These are phyloP conservation scores for Metschnikowia hibisci DNA, from an alignment of 805 yeast genomes.

Conservation along the genomic window DNA sequence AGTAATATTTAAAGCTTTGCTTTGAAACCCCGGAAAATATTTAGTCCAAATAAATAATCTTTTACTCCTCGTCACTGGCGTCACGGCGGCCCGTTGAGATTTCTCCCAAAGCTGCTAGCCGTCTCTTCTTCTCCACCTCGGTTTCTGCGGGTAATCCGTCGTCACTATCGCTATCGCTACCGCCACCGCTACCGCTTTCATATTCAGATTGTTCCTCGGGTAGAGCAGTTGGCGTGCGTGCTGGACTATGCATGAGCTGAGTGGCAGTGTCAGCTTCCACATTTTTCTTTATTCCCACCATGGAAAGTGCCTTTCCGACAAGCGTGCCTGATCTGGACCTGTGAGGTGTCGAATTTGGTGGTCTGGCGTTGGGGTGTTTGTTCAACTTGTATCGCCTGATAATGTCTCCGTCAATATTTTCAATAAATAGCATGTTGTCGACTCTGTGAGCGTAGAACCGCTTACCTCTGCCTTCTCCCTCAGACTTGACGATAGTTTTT, in stretches of 20 bases:
- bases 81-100: slow-evolving; percentile 36
- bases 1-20: background rate
- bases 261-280: slow-evolving; percentile 9
- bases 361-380: slow-evolving; percentile 36
- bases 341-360: slow-evolving; percentile 6
- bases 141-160: slow-evolving; percentile 45
- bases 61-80: slow-evolving; percentile 47
- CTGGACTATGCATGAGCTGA: background rate
- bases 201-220: slow-evolving; percentile 11
- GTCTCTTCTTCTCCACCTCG: slow-evolving; percentile 59
- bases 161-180: slow-evolving; percentile 19
- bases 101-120: slow-evolving; percentile 55
- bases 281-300: slow-evolving; percentile 47
- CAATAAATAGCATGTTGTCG: slow-evolving; percentile 75
- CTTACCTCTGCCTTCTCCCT: slow-evolving; percentile 30
- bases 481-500: slow-evolving; percentile 28
- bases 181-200: slow-evolving; percentile 18
- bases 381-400: slow-evolving; percentile 75
- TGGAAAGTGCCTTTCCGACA: slow-evolving; percentile 46
- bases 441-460: slow-evolving; percentile 65
- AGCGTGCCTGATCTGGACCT: slow-evolving; percentile 40
- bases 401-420: slow-evolving; percentile 89
- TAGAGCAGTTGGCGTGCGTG: background rate
- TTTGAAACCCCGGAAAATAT: background rate
- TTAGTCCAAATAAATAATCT: background rate